These are phyloP conservation scores for Alnus rubra DNA, from an alignment of 306 rosid genomes.

Conservation along the genomic window DNA sequence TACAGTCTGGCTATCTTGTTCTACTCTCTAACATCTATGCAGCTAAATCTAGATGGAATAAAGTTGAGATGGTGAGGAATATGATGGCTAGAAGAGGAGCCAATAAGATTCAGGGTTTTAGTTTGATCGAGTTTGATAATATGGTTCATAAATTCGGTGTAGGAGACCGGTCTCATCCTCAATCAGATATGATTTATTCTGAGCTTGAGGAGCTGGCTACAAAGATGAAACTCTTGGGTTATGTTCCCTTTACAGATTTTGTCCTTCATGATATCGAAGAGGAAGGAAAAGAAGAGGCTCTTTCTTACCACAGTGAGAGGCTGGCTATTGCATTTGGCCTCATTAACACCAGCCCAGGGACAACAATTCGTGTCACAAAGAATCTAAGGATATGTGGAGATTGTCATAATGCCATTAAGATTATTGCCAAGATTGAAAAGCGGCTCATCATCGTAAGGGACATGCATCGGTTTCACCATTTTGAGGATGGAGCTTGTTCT, in stretches of 20 bases:
- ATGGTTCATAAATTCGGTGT: not conserved
- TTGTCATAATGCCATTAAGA: not conserved
- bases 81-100: not conserved
- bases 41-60: conserved; percentile 9
- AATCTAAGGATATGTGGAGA: not conserved
- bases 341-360: not conserved
- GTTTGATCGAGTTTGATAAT: conserved; percentile 1
- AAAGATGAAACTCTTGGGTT: conserved; percentile 7
- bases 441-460: not conserved
- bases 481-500: conserved; percentile 1
- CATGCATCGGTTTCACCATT: conserved; percentile 6
- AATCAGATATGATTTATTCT: not conserved
- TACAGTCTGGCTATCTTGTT: conserved; percentile 23
- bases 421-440: not conserved
- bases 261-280: not conserved
- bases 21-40: conserved; percentile 29
- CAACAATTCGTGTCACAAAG: not conserved
- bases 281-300: conserved; percentile 3
- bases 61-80: not conserved
- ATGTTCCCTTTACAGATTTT: not conserved
- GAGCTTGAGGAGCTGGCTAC: not conserved
- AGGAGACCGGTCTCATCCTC: not conserved
- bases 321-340: conserved; percentile 14
- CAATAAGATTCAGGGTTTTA: not conserved
- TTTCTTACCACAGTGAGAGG: conserved; percentile 3